Evolutionary conservation across 768 basidiomycete species (phyloP).

Genomic region (Wakefieldia striispora): DNA sequence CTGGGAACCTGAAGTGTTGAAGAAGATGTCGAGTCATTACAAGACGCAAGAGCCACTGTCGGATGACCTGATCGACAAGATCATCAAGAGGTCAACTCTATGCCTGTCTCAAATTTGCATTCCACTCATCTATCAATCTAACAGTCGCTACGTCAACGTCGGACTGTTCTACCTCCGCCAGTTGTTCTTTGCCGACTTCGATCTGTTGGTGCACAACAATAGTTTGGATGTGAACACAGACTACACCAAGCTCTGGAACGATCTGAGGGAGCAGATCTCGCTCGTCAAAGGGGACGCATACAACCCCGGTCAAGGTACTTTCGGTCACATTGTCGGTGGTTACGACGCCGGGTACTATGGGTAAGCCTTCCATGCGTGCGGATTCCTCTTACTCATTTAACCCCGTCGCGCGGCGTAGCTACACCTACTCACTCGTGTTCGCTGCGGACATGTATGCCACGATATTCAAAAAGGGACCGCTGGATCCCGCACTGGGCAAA

Average conservation of each 20-base stretch:
- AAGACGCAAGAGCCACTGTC: constrained; percentile 70
- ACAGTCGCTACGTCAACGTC: constrained; percentile 78
- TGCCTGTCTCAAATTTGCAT: too few relatives aligned
- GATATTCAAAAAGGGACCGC: constrained; percentile 80
- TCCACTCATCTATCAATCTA: not conserved
- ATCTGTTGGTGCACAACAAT: constrained; percentile 24
- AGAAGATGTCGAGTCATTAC: constrained; percentile 77
- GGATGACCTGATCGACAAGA: constrained; percentile 66
- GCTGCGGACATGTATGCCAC: constrained; percentile 63
- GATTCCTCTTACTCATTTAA: too few relatives aligned
- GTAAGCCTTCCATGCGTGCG: too few relatives aligned
- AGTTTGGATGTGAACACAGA: constrained; percentile 56
- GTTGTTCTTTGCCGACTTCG: constrained; percentile 63
- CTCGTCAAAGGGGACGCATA: constrained; percentile 61
- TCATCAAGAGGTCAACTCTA: constrained; percentile 65
- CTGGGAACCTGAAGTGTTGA: constrained; percentile 77
- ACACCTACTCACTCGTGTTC: constrained; percentile 70
- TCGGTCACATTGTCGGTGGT: constrained; percentile 75
- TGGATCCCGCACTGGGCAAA: constrained; percentile 64
- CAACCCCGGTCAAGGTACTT: constrained; percentile 68
- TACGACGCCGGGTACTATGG: constrained; percentile 68
- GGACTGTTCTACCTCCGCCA: constrained; percentile 71
- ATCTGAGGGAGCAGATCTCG: constrained; percentile 64
- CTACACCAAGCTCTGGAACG: constrained; percentile 79
- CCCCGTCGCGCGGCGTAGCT: constrained; percentile 43